Conservation (phyloP, 179 eudicot genomes). For the Patellifolia procumbens region DNA sequence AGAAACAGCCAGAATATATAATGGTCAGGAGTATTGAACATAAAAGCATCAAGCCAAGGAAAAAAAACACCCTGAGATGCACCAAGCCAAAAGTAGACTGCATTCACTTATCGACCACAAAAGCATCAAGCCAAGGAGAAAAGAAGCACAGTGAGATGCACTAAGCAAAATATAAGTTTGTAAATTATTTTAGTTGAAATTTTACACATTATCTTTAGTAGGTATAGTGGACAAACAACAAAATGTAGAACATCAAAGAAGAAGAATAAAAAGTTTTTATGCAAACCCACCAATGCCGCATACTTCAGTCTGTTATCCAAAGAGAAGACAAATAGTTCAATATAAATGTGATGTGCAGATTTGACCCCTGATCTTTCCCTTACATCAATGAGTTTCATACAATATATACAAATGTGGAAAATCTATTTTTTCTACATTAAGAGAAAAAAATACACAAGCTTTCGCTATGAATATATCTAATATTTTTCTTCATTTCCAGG, state of each 20-base stretch:
- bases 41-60: background rate
- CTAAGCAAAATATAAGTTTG: background rate
- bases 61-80: background rate
- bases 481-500: background rate
- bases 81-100: background rate
- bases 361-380: background rate
- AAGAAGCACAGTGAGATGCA: background rate
- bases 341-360: background rate
- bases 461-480: background rate
- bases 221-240: background rate
- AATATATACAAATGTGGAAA: background rate
- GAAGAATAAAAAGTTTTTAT: background rate
- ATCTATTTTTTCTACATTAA: background rate
- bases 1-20: slow-evolving; percentile 8
- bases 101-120: background rate
- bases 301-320: background rate
- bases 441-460: background rate
- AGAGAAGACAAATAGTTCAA: background rate
- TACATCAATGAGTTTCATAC: background rate
- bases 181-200: background rate
- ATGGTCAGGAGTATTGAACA: background rate
- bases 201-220: background rate
- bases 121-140: background rate
- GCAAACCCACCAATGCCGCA: background rate
- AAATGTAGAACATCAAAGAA: background rate